Percentiles rank a stretch among this genome's conserved stretches.
phyloP scores from a whole-genome alignment of 2,329 filamentous ascomycete species.

The Phialophora expanda region DNA sequence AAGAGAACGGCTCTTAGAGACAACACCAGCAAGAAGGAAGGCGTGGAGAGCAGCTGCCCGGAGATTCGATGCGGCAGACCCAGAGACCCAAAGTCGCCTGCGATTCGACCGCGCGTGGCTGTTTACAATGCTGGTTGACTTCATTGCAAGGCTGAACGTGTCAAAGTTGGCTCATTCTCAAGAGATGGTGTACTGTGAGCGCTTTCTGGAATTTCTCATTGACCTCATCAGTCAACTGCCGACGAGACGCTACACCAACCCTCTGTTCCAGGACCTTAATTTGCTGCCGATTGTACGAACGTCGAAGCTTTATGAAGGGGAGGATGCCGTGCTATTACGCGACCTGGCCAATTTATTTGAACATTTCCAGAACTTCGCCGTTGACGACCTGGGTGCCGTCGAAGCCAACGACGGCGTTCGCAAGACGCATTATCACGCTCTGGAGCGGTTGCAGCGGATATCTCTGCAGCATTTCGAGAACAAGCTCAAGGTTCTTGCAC shows the following conservation, averaged over 20 bases:
- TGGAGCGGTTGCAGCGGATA: conserved; percentile 80
- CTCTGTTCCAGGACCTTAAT: conserved; percentile 83
- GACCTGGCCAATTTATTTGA: conserved; percentile 80
- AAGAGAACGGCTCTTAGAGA: conserved; percentile 74
- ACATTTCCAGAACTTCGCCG: conserved; percentile 86
- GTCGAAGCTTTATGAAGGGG: conserved; percentile 77
- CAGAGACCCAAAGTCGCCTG: conserved; percentile 74
- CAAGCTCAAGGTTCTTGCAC: conserved; percentile 85
- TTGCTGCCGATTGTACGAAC: conserved; percentile 76
- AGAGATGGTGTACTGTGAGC: conserved; percentile 57
- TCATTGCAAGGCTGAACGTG: conserved; percentile 73
- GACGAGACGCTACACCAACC: conserved; percentile 91
- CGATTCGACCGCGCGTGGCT: conserved; percentile 95
- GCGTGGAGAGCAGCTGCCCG: conserved; percentile 88
- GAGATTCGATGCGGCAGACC: conserved; percentile 85
- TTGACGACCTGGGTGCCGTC: conserved; percentile 86
- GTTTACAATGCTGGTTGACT: conserved; percentile 82
- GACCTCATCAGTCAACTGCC: conserved; percentile 93
- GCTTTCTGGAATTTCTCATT: conserved; percentile 87
- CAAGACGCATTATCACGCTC: conserved; percentile 74
- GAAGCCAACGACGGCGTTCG: conserved; percentile 78
- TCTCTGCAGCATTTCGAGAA: conserved; percentile 83
- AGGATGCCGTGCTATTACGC: conserved; percentile 75
- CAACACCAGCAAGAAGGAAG: conserved; percentile 77
- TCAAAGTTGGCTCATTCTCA: conserved; percentile 36